These are phyloP conservation scores for Boletus rubropictus DNA, from an alignment of 768 basidiomycete genomes.

Conservation along the genomic window DNA sequence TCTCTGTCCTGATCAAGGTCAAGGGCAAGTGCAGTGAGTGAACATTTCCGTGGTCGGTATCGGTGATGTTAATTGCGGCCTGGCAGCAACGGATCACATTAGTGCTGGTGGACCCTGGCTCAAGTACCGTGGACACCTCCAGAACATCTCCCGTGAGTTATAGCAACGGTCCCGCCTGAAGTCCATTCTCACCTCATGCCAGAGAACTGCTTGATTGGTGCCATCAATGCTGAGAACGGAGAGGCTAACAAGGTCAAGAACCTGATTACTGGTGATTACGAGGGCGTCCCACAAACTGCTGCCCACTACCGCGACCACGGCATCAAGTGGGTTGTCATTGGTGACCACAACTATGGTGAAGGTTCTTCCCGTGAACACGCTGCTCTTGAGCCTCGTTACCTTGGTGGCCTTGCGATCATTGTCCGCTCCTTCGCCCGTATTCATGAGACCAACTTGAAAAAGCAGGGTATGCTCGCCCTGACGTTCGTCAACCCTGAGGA, in stretches of 20 bases:
- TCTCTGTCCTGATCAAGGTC: slow-evolving; percentile 97
- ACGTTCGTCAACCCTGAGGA: slow-evolving; percentile 90
- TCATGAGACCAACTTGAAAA: slow-evolving; percentile 98
- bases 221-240: slow-evolving; percentile 91
- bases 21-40: slow-evolving; percentile 96
- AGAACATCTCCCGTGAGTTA: slow-evolving; percentile 89
- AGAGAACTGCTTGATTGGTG: slow-evolving; percentile 98
- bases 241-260: slow-evolving; percentile 96
- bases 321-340: slow-evolving; percentile 96
- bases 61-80: slow-evolving; percentile 1
- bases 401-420: slow-evolving; percentile 94
- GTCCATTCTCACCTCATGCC: slow-evolving; percentile 5
- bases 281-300: slow-evolving; percentile 77
- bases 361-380: slow-evolving; percentile 98
- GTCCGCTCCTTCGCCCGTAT: slow-evolving; percentile 96
- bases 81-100: slow-evolving; percentile 82
- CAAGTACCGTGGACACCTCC: slow-evolving; percentile 97
- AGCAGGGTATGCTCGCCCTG: slow-evolving; percentile 97
- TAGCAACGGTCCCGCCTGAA: neutral
- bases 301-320: slow-evolving; percentile 85
- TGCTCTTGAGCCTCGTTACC: slow-evolving; percentile 91
- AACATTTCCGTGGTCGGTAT: neutral
- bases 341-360: slow-evolving; percentile 95
- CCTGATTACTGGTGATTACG: slow-evolving; percentile 81
- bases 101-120: slow-evolving; percentile 98